A percentile compares a stretch with the other conserved stretches of the same genome.
Evolutionary conservation across 2,329 filamentous ascomycete species (phyloP).

Genomic region (Sordariomycetes sp.): DNA sequence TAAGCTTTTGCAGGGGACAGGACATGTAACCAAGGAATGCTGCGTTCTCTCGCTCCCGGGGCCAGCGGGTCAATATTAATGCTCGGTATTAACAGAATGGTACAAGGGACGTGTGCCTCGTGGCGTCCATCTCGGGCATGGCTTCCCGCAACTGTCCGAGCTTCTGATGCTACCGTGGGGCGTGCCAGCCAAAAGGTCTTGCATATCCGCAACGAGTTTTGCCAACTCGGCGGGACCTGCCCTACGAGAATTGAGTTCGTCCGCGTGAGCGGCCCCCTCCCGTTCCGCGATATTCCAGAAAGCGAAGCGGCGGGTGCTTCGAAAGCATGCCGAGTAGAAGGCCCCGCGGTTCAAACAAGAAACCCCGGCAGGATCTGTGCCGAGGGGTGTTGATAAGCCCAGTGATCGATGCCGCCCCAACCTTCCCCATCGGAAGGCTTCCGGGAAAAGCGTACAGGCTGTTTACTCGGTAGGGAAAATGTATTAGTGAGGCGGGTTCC

Average conservation of each 20-base stretch:
- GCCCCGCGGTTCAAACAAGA: no score
- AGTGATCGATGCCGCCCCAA: background rate
- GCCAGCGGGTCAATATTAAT: no score
- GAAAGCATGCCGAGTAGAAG: no score
- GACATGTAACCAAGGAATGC: background rate
- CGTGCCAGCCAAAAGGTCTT: no score
- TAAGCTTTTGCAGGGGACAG: background rate
- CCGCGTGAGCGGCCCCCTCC: no score
- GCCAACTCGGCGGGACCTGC: no score
- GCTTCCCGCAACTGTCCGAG: background rate
- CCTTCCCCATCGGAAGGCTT: background rate
- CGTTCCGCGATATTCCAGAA: no score
- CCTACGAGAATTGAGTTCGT: no score
- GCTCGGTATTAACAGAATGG: background rate
- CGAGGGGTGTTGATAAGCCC: background rate
- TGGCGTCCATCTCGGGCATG: background rate
- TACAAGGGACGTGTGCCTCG: background rate
- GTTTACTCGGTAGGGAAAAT: background rate
- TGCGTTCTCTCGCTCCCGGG: background rate
- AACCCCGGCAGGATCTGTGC: no score
- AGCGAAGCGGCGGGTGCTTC: no score
- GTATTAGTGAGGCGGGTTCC: background rate
- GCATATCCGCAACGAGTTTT: background rate
- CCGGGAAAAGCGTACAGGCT: background rate
- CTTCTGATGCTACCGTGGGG: background rate